Conservation (phyloP, 2,329 filamentous ascomycete species). For the Stagonosporopsis cucurbitacearum region DNA sequence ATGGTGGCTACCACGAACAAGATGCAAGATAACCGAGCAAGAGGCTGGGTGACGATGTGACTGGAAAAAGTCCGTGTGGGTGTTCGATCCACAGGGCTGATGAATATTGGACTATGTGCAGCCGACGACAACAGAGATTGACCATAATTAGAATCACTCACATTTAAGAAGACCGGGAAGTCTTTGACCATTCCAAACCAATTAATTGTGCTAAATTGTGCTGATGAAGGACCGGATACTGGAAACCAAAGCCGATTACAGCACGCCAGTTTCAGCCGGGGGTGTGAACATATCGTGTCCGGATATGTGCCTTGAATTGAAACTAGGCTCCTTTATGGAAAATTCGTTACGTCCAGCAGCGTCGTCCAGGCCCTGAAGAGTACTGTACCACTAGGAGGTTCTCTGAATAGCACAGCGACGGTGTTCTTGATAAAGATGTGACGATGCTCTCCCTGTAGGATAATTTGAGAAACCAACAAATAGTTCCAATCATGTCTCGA, state of each 20-base stretch:
- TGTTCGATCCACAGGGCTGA: not conserved
- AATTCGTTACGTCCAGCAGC: no score
- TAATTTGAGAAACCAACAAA: no score
- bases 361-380: not conserved
- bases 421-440: not conserved
- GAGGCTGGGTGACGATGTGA: not conserved
- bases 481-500: no score
- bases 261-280: not conserved
- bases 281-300: not conserved
- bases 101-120: not conserved
- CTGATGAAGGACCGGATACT: not conserved
- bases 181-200: not conserved
- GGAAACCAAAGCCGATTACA: not conserved
- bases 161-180: not conserved
- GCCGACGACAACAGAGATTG: not conserved
- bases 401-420: not conserved
- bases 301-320: not conserved
- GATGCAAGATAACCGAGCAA: not conserved
- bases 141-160: not conserved
- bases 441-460: not conserved
- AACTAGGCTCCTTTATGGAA: no score
- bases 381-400: not conserved
- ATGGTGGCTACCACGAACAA: not conserved
- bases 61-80: not conserved
- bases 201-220: not conserved